phyloP scores from a whole-genome alignment of 2,329 filamentous ascomycete genomes.

The Pestalotiopsis sp. region DNA sequence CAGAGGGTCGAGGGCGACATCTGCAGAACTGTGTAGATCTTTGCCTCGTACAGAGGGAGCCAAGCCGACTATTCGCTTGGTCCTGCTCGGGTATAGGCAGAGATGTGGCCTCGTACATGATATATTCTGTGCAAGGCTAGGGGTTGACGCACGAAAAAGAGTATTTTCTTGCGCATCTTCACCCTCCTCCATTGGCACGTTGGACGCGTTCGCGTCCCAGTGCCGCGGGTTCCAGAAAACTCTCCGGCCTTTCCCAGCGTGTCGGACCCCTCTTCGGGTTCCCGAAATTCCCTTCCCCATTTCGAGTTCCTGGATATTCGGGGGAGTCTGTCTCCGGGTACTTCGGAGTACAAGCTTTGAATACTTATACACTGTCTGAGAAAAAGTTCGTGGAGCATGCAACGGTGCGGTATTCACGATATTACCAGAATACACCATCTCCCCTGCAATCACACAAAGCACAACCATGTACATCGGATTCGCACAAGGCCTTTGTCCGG shows the following conservation, averaged over 20 bases:
- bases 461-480: no score
- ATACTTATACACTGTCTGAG: no score
- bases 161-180: no score
- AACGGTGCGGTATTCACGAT: no score
- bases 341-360: no score
- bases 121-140: neutral
- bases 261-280: neutral
- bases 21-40: neutral
- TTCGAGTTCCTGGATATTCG: neutral
- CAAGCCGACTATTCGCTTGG: slow-evolving; percentile 3
- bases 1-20: neutral
- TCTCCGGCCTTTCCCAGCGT: neutral
- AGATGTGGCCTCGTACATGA: neutral
- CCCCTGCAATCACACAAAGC: no score
- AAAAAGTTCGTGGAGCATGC: no score
- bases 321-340: no score
- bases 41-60: neutral
- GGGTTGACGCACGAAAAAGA: neutral
- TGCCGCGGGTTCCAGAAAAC: neutral
- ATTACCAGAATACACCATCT: no score
- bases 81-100: neutral
- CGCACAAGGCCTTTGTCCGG: no score
- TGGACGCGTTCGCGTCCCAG: neutral
- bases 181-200: neutral
- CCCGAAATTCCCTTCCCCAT: neutral